Conservation (phyloP, 1,284 basidiomycete species). For the Phellopilus nigrolimitatus region DNA sequence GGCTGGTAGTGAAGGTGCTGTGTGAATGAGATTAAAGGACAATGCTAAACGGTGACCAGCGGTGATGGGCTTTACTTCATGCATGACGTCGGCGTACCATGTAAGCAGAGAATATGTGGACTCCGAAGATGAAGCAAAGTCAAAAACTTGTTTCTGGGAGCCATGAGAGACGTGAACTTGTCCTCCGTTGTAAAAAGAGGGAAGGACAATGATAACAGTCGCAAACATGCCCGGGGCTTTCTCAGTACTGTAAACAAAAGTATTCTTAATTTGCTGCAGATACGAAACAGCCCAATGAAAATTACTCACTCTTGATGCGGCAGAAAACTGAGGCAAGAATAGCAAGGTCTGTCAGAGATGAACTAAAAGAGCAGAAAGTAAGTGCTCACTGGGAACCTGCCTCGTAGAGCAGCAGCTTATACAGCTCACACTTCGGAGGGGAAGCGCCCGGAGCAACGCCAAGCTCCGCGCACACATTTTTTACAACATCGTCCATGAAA, state of each 20-base stretch:
- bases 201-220: slow-evolving; percentile 40
- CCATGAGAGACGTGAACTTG: slow-evolving; percentile 37
- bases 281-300: neutral
- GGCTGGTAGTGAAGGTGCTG: slow-evolving; percentile 19
- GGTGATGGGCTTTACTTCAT: slow-evolving; percentile 41
- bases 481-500: slow-evolving; percentile 27
- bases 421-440: slow-evolving; percentile 34
- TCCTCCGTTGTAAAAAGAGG: slow-evolving; percentile 40
- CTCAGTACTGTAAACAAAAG: slow-evolving; percentile 30
- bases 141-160: slow-evolving; percentile 28
- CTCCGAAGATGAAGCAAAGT: slow-evolving; percentile 29
- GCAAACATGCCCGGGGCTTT: slow-evolving; percentile 42
- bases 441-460: slow-evolving; percentile 28
- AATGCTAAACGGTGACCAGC: slow-evolving; percentile 43
- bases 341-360: neutral
- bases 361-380: neutral
- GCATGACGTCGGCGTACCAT: slow-evolving; percentile 45
- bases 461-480: slow-evolving; percentile 32
- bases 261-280: neutral
- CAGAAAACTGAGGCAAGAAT: slow-evolving; percentile 22
- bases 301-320: slow-evolving; percentile 30
- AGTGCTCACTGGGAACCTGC: slow-evolving; percentile 39
- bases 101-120: slow-evolving; percentile 35
- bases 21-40: slow-evolving; percentile 35
- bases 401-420: slow-evolving; percentile 44